These are phyloP conservation scores for Cyberlindnera sargentensis DNA, from an alignment of 805 yeast genomes.

Conservation along the genomic window DNA sequence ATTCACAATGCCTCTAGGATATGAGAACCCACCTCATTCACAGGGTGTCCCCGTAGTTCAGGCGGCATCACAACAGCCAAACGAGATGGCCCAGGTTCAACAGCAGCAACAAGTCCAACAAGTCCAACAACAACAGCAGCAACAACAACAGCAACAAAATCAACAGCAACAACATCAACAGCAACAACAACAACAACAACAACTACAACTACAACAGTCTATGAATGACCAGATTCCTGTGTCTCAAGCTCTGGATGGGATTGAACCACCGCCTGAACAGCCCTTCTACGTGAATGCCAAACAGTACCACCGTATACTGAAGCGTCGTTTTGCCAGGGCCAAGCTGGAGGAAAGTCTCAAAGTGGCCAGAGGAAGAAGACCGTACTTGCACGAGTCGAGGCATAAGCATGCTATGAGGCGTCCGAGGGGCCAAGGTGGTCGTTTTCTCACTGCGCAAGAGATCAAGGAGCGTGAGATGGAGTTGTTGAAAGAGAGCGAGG, in stretches of 20 bases:
- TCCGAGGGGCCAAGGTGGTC: slow-evolving; percentile 98
- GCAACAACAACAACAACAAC: slow-evolving; percentile 3
- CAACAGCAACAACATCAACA: slow-evolving; percentile 3
- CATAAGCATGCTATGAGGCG: slow-evolving; percentile 99
- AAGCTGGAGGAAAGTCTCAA: slow-evolving; percentile 83
- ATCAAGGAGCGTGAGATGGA: slow-evolving; percentile 48
- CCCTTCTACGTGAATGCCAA: slow-evolving; percentile 98
- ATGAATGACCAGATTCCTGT: neutral
- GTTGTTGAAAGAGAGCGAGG: slow-evolving; percentile 6
- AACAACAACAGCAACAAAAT: slow-evolving; percentile 5
- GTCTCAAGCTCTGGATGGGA: slow-evolving; percentile 1
- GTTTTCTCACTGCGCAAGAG: slow-evolving; percentile 91
- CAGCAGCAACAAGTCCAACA: slow-evolving; percentile 6
- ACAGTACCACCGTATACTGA: slow-evolving; percentile 90
- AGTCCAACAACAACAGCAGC: slow-evolving; percentile 3
- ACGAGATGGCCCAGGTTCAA: slow-evolving; percentile 1
- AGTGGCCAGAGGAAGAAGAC: slow-evolving; percentile 84
- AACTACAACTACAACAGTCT: neutral
- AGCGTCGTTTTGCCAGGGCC: slow-evolving; percentile 90
- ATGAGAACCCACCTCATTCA: slow-evolving; percentile 1
- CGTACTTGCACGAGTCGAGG: slow-evolving; percentile 92
- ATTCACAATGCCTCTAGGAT: slow-evolving; percentile 6
- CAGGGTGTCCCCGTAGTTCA: neutral
- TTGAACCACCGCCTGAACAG: slow-evolving; percentile 49
- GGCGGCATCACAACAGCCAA: slow-evolving; percentile 8